Evolutionary conservation across 768 basidiomycete genomes (phyloP), one percentile per base, ranked within the genome.

Genomic region (Botryobasidium botryosum): DNA sequence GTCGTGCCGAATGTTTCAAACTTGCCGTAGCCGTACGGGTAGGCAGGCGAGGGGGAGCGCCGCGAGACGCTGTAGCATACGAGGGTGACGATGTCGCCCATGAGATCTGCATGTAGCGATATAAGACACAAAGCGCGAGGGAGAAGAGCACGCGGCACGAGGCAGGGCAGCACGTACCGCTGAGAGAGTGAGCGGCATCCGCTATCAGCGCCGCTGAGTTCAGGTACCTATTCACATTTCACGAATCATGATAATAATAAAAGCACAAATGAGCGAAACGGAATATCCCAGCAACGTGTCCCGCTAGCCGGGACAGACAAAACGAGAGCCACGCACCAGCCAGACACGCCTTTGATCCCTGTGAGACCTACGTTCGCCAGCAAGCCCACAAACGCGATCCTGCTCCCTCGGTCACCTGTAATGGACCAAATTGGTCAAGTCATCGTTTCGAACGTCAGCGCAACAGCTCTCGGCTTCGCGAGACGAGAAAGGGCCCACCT

Each of bases 201-300:
- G 92, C 92, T 13, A 97, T 68, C 35, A 97, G 64, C 0, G 86
- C 77, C 6, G 88, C 87, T 5, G 84, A 88, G 54, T 96, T 88
- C 71, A 69, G 62, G 26, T 50, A 57, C 57, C 58, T 59, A 35
- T n/a, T 18, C 6, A 20, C 18, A 42, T 18, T 8, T 15, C 7
- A 15, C 31, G 32, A 36, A n/a, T 15, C 7, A 28, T 41, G 13
- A 45, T 29, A 12, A 32, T 41, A 37, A 46, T 25, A 18, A 50
- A 32, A 18, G 39, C n/a, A 6, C 12, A 44, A 12, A 35, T 23
- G 48, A 26, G 29, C 15, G 43, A 27, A 13, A 23, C n/a, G n/a
- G n/a, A n/a, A n/a, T n/a, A 25, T 46, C 20, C 25, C 26, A 18
- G 24, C 20, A 17, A 25, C 23, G 33, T 20, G 15, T 18, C 18